Base-by-base conservation (phyloP, 225 moss, liverwort and hornwort genomes). In the Thuidium tamariscinum region DNA sequence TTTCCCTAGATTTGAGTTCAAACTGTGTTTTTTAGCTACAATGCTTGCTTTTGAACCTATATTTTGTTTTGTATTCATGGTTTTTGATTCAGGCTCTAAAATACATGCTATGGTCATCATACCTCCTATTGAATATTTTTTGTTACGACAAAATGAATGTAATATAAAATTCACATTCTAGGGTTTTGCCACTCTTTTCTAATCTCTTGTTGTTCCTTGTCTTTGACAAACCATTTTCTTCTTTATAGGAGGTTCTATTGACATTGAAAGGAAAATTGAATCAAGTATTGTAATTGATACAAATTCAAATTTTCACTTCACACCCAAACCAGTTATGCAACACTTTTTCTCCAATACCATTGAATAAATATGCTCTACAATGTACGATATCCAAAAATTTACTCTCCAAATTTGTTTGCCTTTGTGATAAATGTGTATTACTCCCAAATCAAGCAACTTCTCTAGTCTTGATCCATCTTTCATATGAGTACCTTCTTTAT, bases 71-170 rank as follows among this genome's bases (percentile, higher is more conserved):
- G 16, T 59, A 44, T 46, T 87, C 27, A 63, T 49, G 44, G 36
- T 78, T 16, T 32, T 83, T 69, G 80, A 61, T 80, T 89, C 56
- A 2, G 87, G 87, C 68, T 89, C 87, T 49, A 89, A 88, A 83
- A 89, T 82, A 75, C 85, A 85, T 56, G 87, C 87, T 75, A 89
- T 84, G 7, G 77, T 85, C 89, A 89, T 91, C 5, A 26, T 74
- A 77, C 6, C 82, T 74, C 60, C 37, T 76, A 55, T 42, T 25
- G 27, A 82, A 76, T 26, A 37, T 74, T 62, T 13, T 67, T 44
- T 77, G 59, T 61, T 84, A 16, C 72, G 3, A 65, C 81, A 46
- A 25, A 67, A 68, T 11, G 22, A 18, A 42, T 48, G 27, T 39
- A 85, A 69, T 77, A 76, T 10, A 84, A 30, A 77, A 85, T 79